These are phyloP conservation scores for Suillus ampliporus DNA, from an alignment of 768 basidiomycete species.

Conservation along the genomic window DNA sequence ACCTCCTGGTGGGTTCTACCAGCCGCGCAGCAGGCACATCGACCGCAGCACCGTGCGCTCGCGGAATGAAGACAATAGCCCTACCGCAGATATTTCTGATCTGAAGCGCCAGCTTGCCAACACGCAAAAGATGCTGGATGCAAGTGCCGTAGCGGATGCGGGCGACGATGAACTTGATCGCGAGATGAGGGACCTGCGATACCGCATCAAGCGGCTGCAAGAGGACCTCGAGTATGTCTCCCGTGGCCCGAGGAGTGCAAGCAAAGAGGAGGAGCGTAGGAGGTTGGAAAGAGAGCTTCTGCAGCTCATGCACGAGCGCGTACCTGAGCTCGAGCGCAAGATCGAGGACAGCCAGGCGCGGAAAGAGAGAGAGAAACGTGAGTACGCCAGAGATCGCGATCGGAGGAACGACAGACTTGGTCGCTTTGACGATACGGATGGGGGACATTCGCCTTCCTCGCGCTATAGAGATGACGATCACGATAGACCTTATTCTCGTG, in stretches of 20 bases:
- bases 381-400: conserved; percentile 82
- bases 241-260: conserved; percentile 69
- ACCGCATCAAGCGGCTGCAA: conserved; percentile 83
- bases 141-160: conserved; percentile 65
- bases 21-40: conserved; percentile 80
- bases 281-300: conserved; percentile 88
- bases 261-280: conserved; percentile 86
- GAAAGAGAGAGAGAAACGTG: conserved; percentile 77
- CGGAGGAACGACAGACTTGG: conserved; percentile 82
- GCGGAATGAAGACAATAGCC: conserved; percentile 66
- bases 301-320: conserved; percentile 83
- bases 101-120: conserved; percentile 84
- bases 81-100: conserved; percentile 75
- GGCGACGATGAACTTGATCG: conserved; percentile 93
- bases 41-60: conserved; percentile 84
- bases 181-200: conserved; percentile 86
- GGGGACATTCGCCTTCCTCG: conserved; percentile 34
- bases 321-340: conserved; percentile 89
- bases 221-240: conserved; percentile 91
- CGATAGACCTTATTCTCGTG: conserved; percentile 60
- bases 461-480: conserved; percentile 48
- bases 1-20: conserved; percentile 72
- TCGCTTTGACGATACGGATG: conserved; percentile 59
- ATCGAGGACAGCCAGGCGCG: conserved; percentile 80
- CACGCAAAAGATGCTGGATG: conserved; percentile 82